Evolutionary conservation across 768 basidiomycete species (phyloP).

Genomic region (Russula griseocarnosa): DNA sequence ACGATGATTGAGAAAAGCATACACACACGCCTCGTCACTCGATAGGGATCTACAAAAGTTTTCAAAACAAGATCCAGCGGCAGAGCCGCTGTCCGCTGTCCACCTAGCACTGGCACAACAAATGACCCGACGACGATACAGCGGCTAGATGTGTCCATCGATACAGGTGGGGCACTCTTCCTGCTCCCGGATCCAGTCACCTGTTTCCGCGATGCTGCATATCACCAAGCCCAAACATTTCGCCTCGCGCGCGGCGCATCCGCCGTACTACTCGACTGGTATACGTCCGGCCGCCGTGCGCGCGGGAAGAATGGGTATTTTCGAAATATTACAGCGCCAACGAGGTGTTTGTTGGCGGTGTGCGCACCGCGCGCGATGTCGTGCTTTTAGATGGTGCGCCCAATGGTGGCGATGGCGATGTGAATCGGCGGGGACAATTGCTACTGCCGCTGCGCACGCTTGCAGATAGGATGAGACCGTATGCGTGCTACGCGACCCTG

Average conservation of each 20-base stretch:
- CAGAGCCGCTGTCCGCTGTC: constrained; percentile 42
- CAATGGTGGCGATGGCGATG: neutral
- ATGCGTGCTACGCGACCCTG: constrained; percentile 86
- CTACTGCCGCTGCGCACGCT: constrained; percentile 45
- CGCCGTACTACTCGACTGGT: constrained; percentile 81
- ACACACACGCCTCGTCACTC: neutral
- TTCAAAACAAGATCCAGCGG: constrained; percentile 75
- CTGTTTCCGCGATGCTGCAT: constrained; percentile 80
- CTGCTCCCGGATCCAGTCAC: constrained; percentile 92
- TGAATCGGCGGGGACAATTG: constrained; percentile 18
- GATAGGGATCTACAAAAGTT: constrained; percentile 88
- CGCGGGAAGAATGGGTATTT: constrained; percentile 90
- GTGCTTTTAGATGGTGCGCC: constrained; percentile 56
- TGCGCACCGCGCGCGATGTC: constrained; percentile 69
- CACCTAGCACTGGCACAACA: neutral
- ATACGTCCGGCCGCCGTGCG: constrained; percentile 81
- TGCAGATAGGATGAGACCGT: constrained; percentile 63
- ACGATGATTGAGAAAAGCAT: neutral
- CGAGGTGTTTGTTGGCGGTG: constrained; percentile 66
- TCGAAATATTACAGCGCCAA: constrained; percentile 80
- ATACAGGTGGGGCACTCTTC: constrained; percentile 55
- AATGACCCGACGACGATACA: constrained; percentile 49
- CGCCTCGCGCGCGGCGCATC: constrained; percentile 56
- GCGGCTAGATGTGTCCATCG: constrained; percentile 54
- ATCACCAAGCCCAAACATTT: constrained; percentile 82